Evolutionary conservation across 2,329 filamentous ascomycete species (phyloP).

Genomic region (Pseudogymnoascus sp.): DNA sequence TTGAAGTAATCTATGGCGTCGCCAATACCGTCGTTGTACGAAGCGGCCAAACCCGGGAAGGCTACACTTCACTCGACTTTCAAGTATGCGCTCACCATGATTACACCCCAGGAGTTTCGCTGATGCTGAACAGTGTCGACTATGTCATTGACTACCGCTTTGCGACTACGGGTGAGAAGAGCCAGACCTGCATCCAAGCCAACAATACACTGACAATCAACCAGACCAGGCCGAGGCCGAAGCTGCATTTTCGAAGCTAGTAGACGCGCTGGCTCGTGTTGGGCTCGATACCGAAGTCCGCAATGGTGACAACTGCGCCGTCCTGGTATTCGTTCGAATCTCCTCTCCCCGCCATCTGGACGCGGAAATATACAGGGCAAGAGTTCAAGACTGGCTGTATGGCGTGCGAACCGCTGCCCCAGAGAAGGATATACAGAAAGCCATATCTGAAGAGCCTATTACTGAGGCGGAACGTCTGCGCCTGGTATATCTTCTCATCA

Average conservation of each 20-base stretch:
- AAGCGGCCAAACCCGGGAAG: background rate
- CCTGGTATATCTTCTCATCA: constrained; percentile 80
- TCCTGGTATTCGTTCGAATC: constrained; percentile 79
- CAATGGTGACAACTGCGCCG: constrained; percentile 64
- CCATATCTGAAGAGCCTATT: constrained; percentile 67
- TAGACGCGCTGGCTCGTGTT: constrained; percentile 66
- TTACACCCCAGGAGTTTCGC: background rate
- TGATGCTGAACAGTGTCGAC: constrained; percentile 56
- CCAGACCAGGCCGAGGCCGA: constrained; percentile 64
- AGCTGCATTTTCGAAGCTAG: constrained; percentile 69
- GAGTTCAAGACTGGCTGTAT: constrained; percentile 90
- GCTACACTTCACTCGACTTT: background rate
- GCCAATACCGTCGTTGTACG: background rate
- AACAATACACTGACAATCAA: background rate
- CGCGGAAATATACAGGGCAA: constrained; percentile 76
- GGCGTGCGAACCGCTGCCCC: constrained; percentile 76
- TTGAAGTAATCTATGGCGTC: background rate
- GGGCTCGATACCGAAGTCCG: constrained; percentile 88
- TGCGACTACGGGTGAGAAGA: constrained; percentile 53
- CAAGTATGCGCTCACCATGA: background rate
- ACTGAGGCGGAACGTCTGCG: constrained; percentile 84
- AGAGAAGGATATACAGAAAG: constrained; percentile 61
- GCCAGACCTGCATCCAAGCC: background rate
- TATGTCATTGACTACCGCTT: constrained; percentile 81
- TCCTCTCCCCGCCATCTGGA: constrained; percentile 68